phyloP scores from a whole-genome alignment of 2,329 filamentous ascomycete species.

The Epichloe hybrida region DNA sequence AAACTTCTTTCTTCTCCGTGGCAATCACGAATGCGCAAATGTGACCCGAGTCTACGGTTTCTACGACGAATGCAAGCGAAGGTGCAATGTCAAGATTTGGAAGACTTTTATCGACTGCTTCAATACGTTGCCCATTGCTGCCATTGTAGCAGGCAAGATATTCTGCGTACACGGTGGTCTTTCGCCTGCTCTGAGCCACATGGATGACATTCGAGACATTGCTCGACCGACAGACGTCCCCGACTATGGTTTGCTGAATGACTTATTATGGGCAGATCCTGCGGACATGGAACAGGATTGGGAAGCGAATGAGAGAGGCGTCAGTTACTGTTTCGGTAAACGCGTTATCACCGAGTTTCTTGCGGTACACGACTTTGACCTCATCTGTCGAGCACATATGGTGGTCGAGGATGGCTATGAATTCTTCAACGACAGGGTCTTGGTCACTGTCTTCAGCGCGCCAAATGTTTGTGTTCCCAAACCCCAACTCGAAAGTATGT shows the following conservation, averaged over 20 bases:
- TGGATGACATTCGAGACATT: slow-evolving; percentile 97
- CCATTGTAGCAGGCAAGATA: slow-evolving; percentile 95
- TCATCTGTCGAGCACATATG: slow-evolving; percentile 97
- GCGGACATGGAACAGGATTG: slow-evolving; percentile 97
- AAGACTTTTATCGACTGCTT: slow-evolving; percentile 97
- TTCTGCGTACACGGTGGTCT: slow-evolving; percentile 95
- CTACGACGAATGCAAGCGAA: slow-evolving; percentile 94
- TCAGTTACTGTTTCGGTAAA: slow-evolving; percentile 97
- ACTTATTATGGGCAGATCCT: slow-evolving; percentile 92
- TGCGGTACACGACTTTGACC: slow-evolving; percentile 86
- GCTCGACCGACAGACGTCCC: slow-evolving; percentile 92
- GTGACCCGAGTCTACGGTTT: slow-evolving; percentile 94
- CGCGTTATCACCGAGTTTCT: slow-evolving; percentile 96
- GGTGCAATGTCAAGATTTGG: slow-evolving; percentile 95
- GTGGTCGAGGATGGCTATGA: slow-evolving; percentile 98
- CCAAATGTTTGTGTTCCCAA: slow-evolving; percentile 61
- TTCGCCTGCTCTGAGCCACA: slow-evolving; percentile 82
- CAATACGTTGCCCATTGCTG: slow-evolving; percentile 86
- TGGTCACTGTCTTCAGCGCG: slow-evolving; percentile 95
- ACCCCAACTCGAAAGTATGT: background rate
- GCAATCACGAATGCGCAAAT: slow-evolving; percentile 94
- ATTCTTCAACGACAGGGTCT: slow-evolving; percentile 88
- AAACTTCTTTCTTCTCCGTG: slow-evolving; percentile 90
- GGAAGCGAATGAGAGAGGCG: slow-evolving; percentile 96
- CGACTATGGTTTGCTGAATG: slow-evolving; percentile 89